phyloP scores from a whole-genome alignment of 495 filamentous ascomycete species.

The Penicillium arizonense region DNA sequence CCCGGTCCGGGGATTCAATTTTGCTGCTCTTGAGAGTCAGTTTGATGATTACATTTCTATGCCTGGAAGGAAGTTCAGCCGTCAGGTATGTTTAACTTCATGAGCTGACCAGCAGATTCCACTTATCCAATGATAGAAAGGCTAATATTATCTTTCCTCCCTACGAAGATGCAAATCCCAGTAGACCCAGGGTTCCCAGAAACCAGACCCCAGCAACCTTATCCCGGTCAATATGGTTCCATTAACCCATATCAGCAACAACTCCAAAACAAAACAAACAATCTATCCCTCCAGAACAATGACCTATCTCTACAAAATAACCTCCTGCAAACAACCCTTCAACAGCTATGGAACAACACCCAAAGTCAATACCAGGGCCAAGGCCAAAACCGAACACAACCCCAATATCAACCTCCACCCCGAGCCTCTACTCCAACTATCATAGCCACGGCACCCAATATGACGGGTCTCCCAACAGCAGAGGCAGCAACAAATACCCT shows the following conservation, averaged over 20 bases:
- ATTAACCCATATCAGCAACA: conserved; percentile 4
- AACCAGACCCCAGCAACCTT: conserved; percentile 1
- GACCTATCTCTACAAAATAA: conserved; percentile 3
- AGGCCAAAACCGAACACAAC: neutral
- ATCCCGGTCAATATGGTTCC: conserved; percentile 11
- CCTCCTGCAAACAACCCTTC: conserved; percentile 4
- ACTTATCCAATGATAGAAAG: neutral
- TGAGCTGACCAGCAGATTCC: too few species aligned
- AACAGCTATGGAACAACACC: neutral
- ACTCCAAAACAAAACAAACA: conserved; percentile 3
- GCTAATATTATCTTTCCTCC: neutral
- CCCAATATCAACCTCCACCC: neutral
- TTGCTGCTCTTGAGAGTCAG: conserved; percentile 33
- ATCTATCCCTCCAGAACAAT: conserved; percentile 2
- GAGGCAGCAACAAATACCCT: neutral
- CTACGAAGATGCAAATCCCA: conserved; percentile 15
- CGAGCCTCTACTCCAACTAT: neutral
- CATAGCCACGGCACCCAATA: neutral
- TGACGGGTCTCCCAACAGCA: too few species aligned
- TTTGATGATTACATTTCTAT: conserved; percentile 46
- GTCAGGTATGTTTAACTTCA: conserved; percentile 20
- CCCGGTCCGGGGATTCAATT: conserved; percentile 36
- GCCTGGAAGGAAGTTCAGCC: conserved; percentile 35
- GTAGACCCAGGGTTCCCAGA: conserved; percentile 1
- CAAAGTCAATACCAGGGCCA: neutral